Evolutionary conservation across 805 yeast species (phyloP).

Genomic region (Yueomyces sinensis): DNA sequence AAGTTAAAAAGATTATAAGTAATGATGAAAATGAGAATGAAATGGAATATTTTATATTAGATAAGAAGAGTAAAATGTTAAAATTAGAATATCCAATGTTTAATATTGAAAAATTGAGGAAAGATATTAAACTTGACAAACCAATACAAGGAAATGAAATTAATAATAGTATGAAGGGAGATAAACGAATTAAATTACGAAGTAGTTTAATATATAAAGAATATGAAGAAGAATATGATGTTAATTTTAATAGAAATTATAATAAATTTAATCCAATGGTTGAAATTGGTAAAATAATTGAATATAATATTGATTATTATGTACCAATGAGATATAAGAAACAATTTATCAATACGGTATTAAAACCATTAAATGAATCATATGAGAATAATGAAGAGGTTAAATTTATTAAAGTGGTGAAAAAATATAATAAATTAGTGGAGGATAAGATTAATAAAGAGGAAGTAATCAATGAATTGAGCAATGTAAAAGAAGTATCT

Average conservation of each 20-base stretch:
- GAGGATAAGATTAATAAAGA: slow-evolving; percentile 25
- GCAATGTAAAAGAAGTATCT: slow-evolving; percentile 16
- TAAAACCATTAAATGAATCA: slow-evolving; percentile 13
- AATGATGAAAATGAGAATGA: no score
- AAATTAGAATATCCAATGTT: no score
- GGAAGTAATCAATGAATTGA: slow-evolving; percentile 21
- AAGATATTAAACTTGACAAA: no score
- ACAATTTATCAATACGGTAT: slow-evolving; percentile 4
- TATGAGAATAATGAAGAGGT: slow-evolving; percentile 18
- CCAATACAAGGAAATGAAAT: no score
- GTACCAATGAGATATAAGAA: slow-evolving; percentile 10
- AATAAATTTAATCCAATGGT: slow-evolving; percentile 20
- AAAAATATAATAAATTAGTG: slow-evolving; percentile 30
- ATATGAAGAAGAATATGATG: slow-evolving; percentile 14
- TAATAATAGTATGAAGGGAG: no score
- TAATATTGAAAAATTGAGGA: no score
- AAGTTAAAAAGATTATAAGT: no score
- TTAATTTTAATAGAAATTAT: slow-evolving; percentile 9
- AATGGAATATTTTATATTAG: no score
- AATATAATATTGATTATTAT: slow-evolving; percentile 14
- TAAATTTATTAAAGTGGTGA: slow-evolving; percentile 23
- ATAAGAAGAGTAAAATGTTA: no score
- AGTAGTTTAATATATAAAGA: slow-evolving; percentile 11
- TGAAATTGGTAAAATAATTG: slow-evolving; percentile 22
- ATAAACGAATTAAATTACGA: no score